Conservation (phyloP, 2,329 filamentous ascomycete genomes). For the Exophiala calicioides region DNA sequence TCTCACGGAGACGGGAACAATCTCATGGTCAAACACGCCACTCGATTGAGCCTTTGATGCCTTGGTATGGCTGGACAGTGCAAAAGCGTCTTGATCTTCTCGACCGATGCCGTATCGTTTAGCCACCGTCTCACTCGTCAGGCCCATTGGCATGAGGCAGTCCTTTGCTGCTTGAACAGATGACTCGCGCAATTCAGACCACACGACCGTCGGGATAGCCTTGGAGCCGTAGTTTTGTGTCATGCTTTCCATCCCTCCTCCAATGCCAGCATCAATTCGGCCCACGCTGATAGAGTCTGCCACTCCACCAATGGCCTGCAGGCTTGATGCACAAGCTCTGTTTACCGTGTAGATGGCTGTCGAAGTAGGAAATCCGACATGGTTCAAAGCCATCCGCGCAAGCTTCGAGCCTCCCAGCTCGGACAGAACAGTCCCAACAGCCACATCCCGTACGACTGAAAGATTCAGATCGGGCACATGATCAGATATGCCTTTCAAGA, state of each 20-base stretch:
- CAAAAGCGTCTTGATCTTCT: slow-evolving; percentile 80
- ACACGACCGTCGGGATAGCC: slow-evolving; percentile 81
- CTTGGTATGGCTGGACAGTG: slow-evolving; percentile 69
- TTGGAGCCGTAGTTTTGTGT: slow-evolving; percentile 81
- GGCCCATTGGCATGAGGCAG: slow-evolving; percentile 92
- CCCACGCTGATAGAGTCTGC: slow-evolving; percentile 75
- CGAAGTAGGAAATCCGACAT: slow-evolving; percentile 71
- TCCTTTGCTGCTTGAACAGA: slow-evolving; percentile 70
- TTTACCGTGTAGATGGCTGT: slow-evolving; percentile 86
- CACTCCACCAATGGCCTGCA: slow-evolving; percentile 74
- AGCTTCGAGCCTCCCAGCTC: slow-evolving; percentile 90
- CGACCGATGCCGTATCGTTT: slow-evolving; percentile 71
- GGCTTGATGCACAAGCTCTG: slow-evolving; percentile 76
- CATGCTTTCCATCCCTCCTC: slow-evolving; percentile 95
- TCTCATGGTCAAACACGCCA: slow-evolving; percentile 75
- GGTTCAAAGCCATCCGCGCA: slow-evolving; percentile 84
- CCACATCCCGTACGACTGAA: no score
- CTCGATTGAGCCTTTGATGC: slow-evolving; percentile 69
- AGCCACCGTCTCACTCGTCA: slow-evolving; percentile 88
- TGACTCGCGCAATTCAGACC: slow-evolving; percentile 69
- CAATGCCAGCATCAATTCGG: slow-evolving; percentile 72
- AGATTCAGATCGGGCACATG: no score
- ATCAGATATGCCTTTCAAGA: no score
- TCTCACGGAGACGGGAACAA: slow-evolving; percentile 73
- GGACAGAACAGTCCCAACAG: slow-evolving; percentile 83